Conservation (phyloP, 164 flowering plant species). For the Sedum album region DNA sequence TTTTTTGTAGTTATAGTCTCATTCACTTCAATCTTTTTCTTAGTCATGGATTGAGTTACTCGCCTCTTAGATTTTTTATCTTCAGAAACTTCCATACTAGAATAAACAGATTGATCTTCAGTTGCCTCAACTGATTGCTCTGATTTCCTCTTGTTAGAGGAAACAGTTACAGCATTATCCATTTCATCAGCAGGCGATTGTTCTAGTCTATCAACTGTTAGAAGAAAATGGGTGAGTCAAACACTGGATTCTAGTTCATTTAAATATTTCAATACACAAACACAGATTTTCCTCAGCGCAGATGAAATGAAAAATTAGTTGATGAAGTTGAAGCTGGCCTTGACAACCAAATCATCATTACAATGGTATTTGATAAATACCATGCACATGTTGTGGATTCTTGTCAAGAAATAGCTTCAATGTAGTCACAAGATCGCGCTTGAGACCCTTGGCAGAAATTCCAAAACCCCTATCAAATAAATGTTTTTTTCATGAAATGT, state of each 20-base stretch:
- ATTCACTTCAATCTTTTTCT: conserved; percentile 15
- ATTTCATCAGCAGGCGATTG: neutral
- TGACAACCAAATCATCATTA: neutral
- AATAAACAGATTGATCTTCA: conserved; percentile 9
- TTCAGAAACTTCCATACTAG: conserved; percentile 21
- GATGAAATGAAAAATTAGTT: neutral
- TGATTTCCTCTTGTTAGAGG: conserved; percentile 18
- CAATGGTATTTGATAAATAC: no score
- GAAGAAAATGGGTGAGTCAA: neutral
- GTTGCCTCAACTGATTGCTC: conserved; percentile 16
- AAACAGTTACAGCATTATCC: neutral
- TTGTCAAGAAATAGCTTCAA: conserved; percentile 42
- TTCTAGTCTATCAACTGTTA: neutral
- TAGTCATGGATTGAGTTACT: conserved; percentile 18
- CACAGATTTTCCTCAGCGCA: neutral
- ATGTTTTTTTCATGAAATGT: neutral
- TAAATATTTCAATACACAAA: neutral
- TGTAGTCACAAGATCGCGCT: conserved; percentile 53
- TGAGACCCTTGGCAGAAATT: conserved; percentile 66
- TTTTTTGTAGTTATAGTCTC: conserved; percentile 9
- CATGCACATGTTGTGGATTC: conserved; percentile 26
- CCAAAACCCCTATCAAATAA: conserved; percentile 49
- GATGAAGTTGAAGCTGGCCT: neutral
- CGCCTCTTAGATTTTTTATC: conserved; percentile 23
- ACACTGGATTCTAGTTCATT: neutral